These are phyloP conservation scores for Sugiyamaella castrensis DNA, from an alignment of 1,139 yeast genomes.

Conservation along the genomic window DNA sequence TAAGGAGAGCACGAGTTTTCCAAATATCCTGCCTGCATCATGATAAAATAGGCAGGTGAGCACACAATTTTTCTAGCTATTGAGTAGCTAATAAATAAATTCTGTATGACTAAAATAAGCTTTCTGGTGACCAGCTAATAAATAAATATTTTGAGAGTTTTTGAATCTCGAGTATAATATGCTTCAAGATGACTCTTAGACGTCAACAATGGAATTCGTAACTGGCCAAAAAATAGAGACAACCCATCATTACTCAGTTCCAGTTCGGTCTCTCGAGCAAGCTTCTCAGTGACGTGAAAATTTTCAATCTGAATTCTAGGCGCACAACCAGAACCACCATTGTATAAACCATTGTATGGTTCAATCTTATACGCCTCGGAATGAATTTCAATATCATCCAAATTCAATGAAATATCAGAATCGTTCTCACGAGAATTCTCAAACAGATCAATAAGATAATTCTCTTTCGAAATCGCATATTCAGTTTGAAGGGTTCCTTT, in stretches of 20 bases:
- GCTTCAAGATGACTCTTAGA: conserved; percentile 22
- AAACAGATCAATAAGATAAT: too few species aligned
- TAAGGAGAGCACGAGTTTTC: too few species aligned
- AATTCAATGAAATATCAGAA: not conserved
- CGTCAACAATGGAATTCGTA: conserved; percentile 11
- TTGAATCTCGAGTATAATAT: conserved; percentile 22
- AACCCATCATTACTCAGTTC: not conserved
- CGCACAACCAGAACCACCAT: conserved; percentile 23
- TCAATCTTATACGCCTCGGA: too few species aligned
- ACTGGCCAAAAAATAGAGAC: conserved; percentile 7
- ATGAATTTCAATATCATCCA: not conserved
- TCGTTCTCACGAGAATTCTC: not conserved
- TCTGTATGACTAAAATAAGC: too few species aligned
- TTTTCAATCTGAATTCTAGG: conserved; percentile 27
- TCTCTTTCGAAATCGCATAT: not conserved
- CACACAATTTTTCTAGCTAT: too few species aligned
- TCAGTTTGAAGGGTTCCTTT: conserved; percentile 30
- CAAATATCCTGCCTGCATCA: too few species aligned
- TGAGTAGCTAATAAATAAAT: too few species aligned
- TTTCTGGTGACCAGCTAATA: too few species aligned
- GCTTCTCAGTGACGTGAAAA: conserved; percentile 18
- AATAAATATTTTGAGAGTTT: conserved; percentile 29
- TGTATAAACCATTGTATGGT: conserved; percentile 23
- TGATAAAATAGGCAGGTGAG: too few species aligned
- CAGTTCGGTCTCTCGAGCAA: not conserved